Conservation (phyloP, 306 rosid genomes). For the Cicer pinnatifidum region DNA sequence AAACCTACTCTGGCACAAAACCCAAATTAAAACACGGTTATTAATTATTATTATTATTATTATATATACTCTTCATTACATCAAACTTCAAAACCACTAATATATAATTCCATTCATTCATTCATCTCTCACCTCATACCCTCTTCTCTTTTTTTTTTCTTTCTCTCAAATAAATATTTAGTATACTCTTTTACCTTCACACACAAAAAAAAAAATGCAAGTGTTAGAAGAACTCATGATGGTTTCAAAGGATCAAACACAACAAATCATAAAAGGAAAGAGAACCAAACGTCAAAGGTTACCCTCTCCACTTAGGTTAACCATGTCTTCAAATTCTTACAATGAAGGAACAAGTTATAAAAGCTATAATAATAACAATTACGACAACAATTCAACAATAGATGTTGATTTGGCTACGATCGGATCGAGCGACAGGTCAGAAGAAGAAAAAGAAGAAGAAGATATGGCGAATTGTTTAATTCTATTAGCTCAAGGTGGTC, state of each 20-base stretch:
- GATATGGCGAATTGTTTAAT: slow-evolving; percentile 89
- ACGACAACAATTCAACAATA: background rate
- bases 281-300: slow-evolving; percentile 72
- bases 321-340: slow-evolving; percentile 49
- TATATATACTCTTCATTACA: slow-evolving; percentile 13
- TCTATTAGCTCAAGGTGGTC: slow-evolving; percentile 70
- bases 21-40: slow-evolving; percentile 46
- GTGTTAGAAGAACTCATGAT: slow-evolving; percentile 37
- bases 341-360: slow-evolving; percentile 23
- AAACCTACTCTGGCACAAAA: slow-evolving; percentile 57
- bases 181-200: background rate
- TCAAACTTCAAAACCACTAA: slow-evolving; percentile 21
- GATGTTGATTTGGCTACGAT: slow-evolving; percentile 26
- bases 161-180: slow-evolving; percentile 4
- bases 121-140: background rate
- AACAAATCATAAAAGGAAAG: slow-evolving; percentile 63
- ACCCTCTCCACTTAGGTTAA: slow-evolving; percentile 51
- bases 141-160: background rate
- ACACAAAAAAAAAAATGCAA: slow-evolving; percentile 42
- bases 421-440: slow-evolving; percentile 31
- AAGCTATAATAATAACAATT: background rate
- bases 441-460: slow-evolving; percentile 51
- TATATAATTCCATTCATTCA: slow-evolving; percentile 41
- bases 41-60: background rate
- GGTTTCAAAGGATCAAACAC: slow-evolving; percentile 43